Conservation (phyloP, 2,329 filamentous ascomycete genomes). For the Rhinocladiella mackenziei region DNA sequence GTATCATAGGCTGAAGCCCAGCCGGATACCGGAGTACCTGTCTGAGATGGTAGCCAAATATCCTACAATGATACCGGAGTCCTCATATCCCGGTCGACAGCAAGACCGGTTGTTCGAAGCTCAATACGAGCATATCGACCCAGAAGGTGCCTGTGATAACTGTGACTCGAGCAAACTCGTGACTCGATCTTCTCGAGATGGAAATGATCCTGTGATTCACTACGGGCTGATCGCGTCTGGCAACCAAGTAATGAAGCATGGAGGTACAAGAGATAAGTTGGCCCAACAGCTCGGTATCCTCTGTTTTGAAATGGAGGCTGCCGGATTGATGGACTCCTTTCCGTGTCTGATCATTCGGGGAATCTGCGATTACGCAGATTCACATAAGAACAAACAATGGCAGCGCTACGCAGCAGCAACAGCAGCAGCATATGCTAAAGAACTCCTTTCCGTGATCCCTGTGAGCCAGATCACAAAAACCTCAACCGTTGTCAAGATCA, state of each 20-base stretch:
- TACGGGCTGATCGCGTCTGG: conserved; percentile 32
- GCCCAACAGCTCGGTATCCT: neutral
- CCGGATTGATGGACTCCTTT: too few species aligned
- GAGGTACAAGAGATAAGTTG: conserved; percentile 9
- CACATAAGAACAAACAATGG: conserved; percentile 26
- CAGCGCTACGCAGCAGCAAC: conserved; percentile 24
- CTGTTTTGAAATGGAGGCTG: conserved; percentile 2
- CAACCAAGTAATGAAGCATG: conserved; percentile 30
- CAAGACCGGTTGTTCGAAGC: neutral
- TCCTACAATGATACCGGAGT: neutral
- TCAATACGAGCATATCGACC: neutral
- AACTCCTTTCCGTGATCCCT: conserved; percentile 1
- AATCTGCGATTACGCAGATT: conserved; percentile 27
- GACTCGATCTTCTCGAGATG: conserved; percentile 3
- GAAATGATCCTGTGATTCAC: conserved; percentile 21
- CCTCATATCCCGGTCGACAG: neutral
- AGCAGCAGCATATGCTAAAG: conserved; percentile 24
- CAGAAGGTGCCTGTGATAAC: neutral
- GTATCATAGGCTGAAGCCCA: neutral
- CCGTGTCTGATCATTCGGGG: conserved; percentile 26
- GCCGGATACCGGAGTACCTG: neutral
- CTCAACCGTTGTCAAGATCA: too few species aligned
- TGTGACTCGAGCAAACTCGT: neutral
- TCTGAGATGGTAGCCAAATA: neutral
- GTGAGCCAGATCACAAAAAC: too few species aligned